Percentiles rank a stretch among this genome's conserved stretches.
phyloP scores from a whole-genome alignment of 257 asterid species.

The Ilex aquifolium region DNA sequence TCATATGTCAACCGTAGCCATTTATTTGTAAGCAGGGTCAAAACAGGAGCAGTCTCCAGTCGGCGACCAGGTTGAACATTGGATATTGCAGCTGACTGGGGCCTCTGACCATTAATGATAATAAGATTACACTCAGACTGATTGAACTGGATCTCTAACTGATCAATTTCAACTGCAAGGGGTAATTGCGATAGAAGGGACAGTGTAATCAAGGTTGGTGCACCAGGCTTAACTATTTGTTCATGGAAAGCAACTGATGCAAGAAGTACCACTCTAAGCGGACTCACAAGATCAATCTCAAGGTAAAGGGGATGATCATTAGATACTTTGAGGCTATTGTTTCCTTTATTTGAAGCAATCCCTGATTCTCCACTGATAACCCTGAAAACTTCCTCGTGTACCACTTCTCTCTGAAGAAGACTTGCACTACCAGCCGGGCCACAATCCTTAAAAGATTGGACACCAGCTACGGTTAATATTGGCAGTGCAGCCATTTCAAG shows the following conservation, averaged over 20 bases:
- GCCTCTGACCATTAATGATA: conserved; percentile 76
- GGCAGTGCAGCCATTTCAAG: conserved; percentile 99
- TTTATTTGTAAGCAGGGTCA: conserved; percentile 69
- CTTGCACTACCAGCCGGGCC: conserved; percentile 84
- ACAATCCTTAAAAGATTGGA: conserved; percentile 42
- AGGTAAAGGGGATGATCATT: conserved; percentile 76
- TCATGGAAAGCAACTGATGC: conserved; percentile 98
- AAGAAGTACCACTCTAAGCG: conserved; percentile 78
- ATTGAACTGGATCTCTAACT: conserved; percentile 94
- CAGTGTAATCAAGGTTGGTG: conserved; percentile 59
- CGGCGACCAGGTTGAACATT: conserved; percentile 76
- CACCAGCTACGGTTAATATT: conserved; percentile 33
- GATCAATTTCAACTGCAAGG: conserved; percentile 73
- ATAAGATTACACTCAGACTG: conserved; percentile 88
- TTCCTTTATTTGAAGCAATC: conserved; percentile 33
- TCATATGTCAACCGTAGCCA: conserved; percentile 90
- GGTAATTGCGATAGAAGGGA: conserved; percentile 88
- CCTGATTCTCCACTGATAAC: conserved; percentile 64
- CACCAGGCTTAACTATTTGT: conserved; percentile 85
- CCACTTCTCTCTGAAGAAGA: conserved; percentile 60
- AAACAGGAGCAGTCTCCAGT: conserved; percentile 74
- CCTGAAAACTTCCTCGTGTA: conserved; percentile 84
- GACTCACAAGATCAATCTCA: conserved; percentile 95
- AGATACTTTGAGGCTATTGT: conserved; percentile 45
- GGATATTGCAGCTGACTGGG: conserved; percentile 56